Conservation (phyloP, 2,329 filamentous ascomycete genomes). For the Alternaria conjuncta region DNA sequence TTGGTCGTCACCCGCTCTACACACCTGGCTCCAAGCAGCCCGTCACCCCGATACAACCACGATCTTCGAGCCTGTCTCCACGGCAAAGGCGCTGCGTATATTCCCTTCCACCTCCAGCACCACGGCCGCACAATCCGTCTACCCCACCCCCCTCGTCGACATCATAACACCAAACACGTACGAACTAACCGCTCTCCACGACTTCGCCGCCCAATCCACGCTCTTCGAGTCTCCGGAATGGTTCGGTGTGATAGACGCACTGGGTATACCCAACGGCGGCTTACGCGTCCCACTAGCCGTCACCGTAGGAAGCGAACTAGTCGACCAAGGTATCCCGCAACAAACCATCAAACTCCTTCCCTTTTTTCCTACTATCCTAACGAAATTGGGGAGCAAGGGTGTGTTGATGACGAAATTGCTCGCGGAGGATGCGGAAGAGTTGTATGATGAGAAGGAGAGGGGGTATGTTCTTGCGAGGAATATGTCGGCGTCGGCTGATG, state of each 20-base stretch:
- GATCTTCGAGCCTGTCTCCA: conserved; percentile 89
- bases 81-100: conserved; percentile 74
- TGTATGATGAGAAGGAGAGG: conserved; percentile 67
- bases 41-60: conserved; percentile 54
- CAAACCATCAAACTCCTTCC: conserved; percentile 85
- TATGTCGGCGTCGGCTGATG: conserved; percentile 40
- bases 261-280: conserved; percentile 73
- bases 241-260: conserved; percentile 80
- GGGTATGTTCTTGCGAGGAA: conserved; percentile 73
- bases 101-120: conserved; percentile 56
- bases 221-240: conserved; percentile 74
- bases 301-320: conserved; percentile 70
- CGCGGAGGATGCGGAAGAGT: conserved; percentile 67
- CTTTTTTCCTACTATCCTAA: conserved; percentile 82
- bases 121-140: conserved; percentile 68
- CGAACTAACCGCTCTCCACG: conserved; percentile 82
- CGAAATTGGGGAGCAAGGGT: conserved; percentile 79
- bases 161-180: conserved; percentile 82
- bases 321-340: conserved; percentile 82
- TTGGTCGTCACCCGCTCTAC: conserved; percentile 72
- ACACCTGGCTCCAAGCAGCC: conserved; percentile 70
- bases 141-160: conserved; percentile 69
- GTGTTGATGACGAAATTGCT: conserved; percentile 79
- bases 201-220: conserved; percentile 68
- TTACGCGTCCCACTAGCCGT: conserved; percentile 74